A percentile compares a stretch with the other conserved stretches of the same genome.
phyloP scores from a whole-genome alignment of 2,329 filamentous ascomycete species.

The Trichoderma lentiforme region DNA sequence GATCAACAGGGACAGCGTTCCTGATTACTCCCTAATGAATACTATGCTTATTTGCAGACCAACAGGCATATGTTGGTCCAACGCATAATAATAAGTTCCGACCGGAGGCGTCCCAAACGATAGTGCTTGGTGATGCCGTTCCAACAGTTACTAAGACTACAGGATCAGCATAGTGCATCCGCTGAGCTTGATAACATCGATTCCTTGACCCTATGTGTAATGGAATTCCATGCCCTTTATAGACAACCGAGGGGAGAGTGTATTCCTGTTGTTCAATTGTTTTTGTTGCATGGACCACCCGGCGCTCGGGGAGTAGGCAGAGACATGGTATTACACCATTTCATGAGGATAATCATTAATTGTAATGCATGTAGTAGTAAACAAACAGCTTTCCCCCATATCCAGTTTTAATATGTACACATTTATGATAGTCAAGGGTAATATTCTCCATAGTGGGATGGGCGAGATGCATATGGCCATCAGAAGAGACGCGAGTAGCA shows the following conservation, averaged over 20 bases:
- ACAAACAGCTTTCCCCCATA: not conserved
- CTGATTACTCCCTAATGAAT: not conserved
- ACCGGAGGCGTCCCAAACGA: not conserved
- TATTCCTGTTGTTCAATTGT: not conserved
- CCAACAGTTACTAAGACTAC: not conserved
- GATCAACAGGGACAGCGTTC: not conserved
- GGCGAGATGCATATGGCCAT: not conserved
- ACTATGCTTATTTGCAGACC: not conserved
- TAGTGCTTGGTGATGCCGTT: not conserved
- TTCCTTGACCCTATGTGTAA: not conserved
- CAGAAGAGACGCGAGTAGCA: not conserved
- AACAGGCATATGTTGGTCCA: not conserved
- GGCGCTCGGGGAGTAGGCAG: not conserved
- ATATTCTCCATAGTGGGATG: not conserved
- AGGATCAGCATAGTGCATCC: not conserved
- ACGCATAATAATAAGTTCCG: not conserved
- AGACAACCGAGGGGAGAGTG: not conserved
- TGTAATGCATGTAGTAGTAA: not conserved
- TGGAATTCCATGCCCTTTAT: not conserved
- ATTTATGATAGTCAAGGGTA: not conserved
- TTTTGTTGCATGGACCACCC: not conserved
- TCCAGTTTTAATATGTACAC: not conserved
- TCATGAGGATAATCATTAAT: not conserved
- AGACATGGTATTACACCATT: not conserved
- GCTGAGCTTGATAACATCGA: not conserved